Evolutionary conservation across 2,329 filamentous ascomycete genomes (phyloP), one percentile per base, ranked within the genome.

Genomic region (Scytalidium lignicola): DNA sequence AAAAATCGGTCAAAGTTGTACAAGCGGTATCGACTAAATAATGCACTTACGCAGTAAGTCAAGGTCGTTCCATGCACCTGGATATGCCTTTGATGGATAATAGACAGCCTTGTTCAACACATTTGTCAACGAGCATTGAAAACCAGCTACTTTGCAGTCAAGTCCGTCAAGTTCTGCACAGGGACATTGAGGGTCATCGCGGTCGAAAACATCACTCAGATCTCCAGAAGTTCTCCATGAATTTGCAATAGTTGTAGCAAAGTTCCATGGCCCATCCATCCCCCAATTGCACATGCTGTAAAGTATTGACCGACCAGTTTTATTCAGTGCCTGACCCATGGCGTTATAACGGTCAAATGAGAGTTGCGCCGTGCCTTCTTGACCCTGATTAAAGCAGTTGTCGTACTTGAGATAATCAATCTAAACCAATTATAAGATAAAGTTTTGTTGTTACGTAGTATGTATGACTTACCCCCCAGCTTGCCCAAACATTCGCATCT

Each of bases 371-470:
- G 60, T 65, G 56, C 75, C 76, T n/a, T 67, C 70, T 50, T 74
- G 69, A 13, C 74, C 74, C 51, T 72, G 64, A 49, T 76, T 75
- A 61, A 70, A 76, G 65, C 75, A 78, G 54, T 78, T 77, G 58
- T 78, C 74, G 53, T 76, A 76, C 56, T 76, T 74, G 5, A 74
- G 61, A 49, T 74, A 75, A 55, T 72, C 69, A 26, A 76, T 17
- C 32, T 37, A 13, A 7, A 15, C 6, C 7, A 17, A 13, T 8
- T 5, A 7, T 5, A 37, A 13, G 5, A 4, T 8, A 15, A 17
- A 5, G 15, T 5, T 37, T n/a, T 13, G 7, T 13, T 37, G 15
- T 37, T 5, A 17, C 15, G 15, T 17, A 17, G 8, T 37, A 13
- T 13, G 32, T 37, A 37, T 8, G 32, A 17, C 32, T 37, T 37